A percentile compares a stretch with the other conserved stretches of the same genome.
phyloP scores from a whole-genome alignment of 2,329 filamentous ascomycete genomes.

The Verticillium nonalfalfae region DNA sequence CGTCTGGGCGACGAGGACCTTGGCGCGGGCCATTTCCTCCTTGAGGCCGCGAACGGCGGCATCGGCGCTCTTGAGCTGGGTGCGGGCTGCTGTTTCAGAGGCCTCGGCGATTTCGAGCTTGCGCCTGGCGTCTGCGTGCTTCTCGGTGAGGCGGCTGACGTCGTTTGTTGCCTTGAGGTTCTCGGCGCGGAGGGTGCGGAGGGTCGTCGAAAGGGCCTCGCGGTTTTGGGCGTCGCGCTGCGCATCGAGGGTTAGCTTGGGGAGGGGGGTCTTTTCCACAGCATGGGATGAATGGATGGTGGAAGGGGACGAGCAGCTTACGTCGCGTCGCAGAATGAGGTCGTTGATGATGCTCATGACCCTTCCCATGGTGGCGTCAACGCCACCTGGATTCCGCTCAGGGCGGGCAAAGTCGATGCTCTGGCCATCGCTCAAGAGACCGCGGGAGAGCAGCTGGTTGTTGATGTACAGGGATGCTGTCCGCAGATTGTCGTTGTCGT shows the following conservation, averaged over 20 bases:
- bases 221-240: conserved; percentile 86
- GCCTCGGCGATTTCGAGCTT: conserved; percentile 56
- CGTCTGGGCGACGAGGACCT: conserved; percentile 73
- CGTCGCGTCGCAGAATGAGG: conserved; percentile 81
- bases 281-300: background rate
- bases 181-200: conserved; percentile 71
- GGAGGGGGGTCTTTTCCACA: background rate
- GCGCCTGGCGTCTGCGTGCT: conserved; percentile 46
- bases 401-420: conserved; percentile 78
- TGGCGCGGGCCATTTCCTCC: conserved; percentile 76
- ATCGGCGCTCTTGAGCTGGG: conserved; percentile 69
- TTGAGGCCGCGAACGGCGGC: conserved; percentile 68
- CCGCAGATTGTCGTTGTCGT: conserved; percentile 54
- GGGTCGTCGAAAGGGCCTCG: conserved; percentile 72
- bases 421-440: conserved; percentile 61
- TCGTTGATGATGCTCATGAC: conserved; percentile 95
- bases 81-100: conserved; percentile 62
- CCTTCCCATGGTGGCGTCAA: conserved; percentile 67
- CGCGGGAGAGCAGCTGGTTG: conserved; percentile 62
- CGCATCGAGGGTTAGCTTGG: background rate
- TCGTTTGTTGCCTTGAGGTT: conserved; percentile 67
- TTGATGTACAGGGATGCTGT: conserved; percentile 68
- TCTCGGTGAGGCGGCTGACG: conserved; percentile 51
- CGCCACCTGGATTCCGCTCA: conserved; percentile 53
- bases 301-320: conserved; percentile 34